Percentiles rank a stretch among this genome's conserved stretches.
These are phyloP conservation scores for Leishmania turanica DNA, from an alignment of 208 protist species.

Conservation along the genomic window DNA sequence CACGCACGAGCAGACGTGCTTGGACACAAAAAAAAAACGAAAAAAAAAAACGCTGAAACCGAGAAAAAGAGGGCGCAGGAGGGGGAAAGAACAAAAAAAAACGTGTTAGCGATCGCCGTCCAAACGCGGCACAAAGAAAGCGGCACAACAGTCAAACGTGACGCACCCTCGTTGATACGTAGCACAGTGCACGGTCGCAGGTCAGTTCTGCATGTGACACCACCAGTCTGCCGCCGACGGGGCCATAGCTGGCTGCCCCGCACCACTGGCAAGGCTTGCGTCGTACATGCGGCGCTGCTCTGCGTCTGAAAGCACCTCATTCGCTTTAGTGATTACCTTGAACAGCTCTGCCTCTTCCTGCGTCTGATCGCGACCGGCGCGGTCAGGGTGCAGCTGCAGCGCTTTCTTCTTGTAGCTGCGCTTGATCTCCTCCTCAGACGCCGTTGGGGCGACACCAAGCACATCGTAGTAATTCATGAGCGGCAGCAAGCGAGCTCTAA, in stretches of 20 bases:
- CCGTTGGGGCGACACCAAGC: conserved; percentile 72
- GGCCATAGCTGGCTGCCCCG: conserved; percentile 1
- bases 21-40: neutral
- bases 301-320: conserved; percentile 80
- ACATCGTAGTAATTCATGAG: conserved; percentile 94
- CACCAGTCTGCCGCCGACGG: conserved; percentile 41
- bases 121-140: neutral
- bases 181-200: neutral
- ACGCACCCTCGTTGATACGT: neutral
- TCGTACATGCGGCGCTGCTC: conserved; percentile 72
- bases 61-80: neutral
- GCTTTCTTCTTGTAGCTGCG: conserved; percentile 85
- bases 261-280: conserved; percentile 27
- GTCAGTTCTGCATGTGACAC: conserved; percentile 36
- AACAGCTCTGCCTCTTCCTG: conserved; percentile 88
- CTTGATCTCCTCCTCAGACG: conserved; percentile 72
- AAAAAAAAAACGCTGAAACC: neutral
- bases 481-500: conserved; percentile 72
- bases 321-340: conserved; percentile 89
- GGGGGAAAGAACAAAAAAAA: too few species aligned
- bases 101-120: neutral
- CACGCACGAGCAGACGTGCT: neutral
- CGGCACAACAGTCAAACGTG: neutral
- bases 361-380: conserved; percentile 58
- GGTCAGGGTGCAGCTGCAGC: conserved; percentile 88